These are phyloP conservation scores for Periconia macrospinosa DNA, from an alignment of 2,329 filamentous ascomycete species.

Conservation along the genomic window DNA sequence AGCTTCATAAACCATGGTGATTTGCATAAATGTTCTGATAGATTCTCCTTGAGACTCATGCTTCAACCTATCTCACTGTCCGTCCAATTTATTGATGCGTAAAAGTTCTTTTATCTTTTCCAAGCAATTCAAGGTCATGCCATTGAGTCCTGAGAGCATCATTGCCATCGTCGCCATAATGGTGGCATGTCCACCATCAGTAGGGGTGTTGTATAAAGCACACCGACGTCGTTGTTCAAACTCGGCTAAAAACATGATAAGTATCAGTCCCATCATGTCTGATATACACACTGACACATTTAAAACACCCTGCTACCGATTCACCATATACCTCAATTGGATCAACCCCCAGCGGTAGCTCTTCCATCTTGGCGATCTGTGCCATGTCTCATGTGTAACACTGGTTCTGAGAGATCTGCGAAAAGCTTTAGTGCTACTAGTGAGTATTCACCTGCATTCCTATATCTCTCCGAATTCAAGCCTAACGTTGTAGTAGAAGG, in stretches of 20 bases:
- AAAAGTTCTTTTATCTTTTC: background rate
- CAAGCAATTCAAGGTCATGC: background rate
- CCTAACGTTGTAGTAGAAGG: too few species aligned
- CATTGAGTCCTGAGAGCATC: constrained; percentile 9
- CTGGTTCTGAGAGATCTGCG: background rate
- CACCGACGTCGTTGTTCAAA: constrained; percentile 8
- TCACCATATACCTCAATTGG: background rate
- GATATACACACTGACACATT: background rate
- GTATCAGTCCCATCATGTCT: background rate
- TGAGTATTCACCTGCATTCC: too few species aligned
- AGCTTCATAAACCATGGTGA: too few species aligned
- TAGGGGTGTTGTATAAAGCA: constrained; percentile 10
- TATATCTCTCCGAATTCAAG: too few species aligned
- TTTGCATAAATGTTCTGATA: too few species aligned
- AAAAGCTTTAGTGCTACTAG: too few species aligned
- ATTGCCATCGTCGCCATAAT: constrained; percentile 11
- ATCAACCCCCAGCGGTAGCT: background rate
- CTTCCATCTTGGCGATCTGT: background rate
- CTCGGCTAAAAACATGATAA: background rate
- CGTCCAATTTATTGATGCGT: background rate
- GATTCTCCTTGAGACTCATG: background rate
- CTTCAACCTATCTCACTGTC: background rate
- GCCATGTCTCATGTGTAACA: background rate
- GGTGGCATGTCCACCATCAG: constrained; percentile 8
- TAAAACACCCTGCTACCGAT: background rate